A percentile compares a stretch with the other conserved stretches of the same genome.
These are phyloP conservation scores for Colletotrichum sp. DNA, from an alignment of 2,329 filamentous ascomycete genomes.

Conservation along the genomic window DNA sequence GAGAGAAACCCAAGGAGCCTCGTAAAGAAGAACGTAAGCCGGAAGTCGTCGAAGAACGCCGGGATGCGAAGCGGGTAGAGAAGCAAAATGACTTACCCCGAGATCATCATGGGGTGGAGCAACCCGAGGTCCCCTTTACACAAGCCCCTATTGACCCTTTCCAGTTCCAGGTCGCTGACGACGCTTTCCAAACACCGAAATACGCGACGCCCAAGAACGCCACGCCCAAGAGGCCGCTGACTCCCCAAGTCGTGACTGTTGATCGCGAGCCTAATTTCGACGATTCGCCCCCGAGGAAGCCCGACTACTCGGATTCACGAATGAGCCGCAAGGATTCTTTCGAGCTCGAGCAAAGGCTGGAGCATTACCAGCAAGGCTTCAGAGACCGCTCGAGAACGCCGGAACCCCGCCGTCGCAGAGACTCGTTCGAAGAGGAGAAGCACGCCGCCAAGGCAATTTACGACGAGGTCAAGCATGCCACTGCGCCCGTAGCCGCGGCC, in stretches of 20 bases:
- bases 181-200: conserved; percentile 53
- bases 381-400: conserved; percentile 25
- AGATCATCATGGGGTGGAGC: conserved; percentile 17
- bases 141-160: conserved; percentile 58
- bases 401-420: conserved; percentile 22
- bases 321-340: conserved; percentile 56
- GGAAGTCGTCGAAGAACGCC: conserved; percentile 13
- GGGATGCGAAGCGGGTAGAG: conserved; percentile 29
- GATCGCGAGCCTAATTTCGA: conserved; percentile 59
- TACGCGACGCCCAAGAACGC: conserved; percentile 26
- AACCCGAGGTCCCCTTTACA: conserved; percentile 24
- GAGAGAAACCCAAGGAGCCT: conserved; percentile 25
- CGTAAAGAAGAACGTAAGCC: conserved; percentile 24
- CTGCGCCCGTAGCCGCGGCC: conserved; percentile 51
- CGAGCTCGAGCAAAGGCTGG: conserved; percentile 42
- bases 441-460: conserved; percentile 49
- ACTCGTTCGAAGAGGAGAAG: conserved; percentile 40
- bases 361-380: conserved; percentile 27
- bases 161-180: conserved; percentile 59
- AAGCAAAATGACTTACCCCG: conserved; percentile 23
- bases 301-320: conserved; percentile 34
- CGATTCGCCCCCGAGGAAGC: conserved; percentile 32
- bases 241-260: conserved; percentile 57
- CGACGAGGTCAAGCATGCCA: conserved; percentile 51
- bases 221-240: conserved; percentile 47